phyloP scores from a whole-genome alignment of 108 stramenopile genomes.

The Conticribra guillardii region DNA sequence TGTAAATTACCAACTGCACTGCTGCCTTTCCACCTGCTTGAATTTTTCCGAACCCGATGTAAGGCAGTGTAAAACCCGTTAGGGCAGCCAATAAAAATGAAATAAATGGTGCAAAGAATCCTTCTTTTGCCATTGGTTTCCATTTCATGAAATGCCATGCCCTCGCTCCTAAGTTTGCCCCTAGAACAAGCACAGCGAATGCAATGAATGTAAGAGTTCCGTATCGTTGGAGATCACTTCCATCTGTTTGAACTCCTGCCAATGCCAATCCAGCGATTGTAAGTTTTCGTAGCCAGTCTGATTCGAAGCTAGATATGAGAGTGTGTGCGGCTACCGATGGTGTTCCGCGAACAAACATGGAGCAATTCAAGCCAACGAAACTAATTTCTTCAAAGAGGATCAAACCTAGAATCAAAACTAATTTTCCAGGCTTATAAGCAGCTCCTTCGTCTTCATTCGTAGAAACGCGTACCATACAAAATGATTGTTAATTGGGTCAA shows the following conservation, averaged over 20 bases:
- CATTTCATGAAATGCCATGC: conserved; percentile 64
- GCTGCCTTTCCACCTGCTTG: conserved; percentile 67
- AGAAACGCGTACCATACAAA: neutral
- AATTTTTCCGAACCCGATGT: conserved; percentile 54
- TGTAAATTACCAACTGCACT: conserved; percentile 51
- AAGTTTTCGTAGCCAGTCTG: conserved; percentile 64
- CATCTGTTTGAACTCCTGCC: conserved; percentile 25
- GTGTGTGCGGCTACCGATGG: conserved; percentile 57
- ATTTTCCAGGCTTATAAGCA: conserved; percentile 46
- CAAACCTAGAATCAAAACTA: conserved; percentile 53
- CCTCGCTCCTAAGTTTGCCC: conserved; percentile 65
- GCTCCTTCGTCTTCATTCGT: conserved; percentile 8
- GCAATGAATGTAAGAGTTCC: conserved; percentile 50
- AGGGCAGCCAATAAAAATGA: conserved; percentile 48
- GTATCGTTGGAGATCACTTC: conserved; percentile 30
- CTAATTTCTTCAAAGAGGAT: conserved; percentile 61
- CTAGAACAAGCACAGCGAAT: conserved; percentile 43
- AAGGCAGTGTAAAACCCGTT: conserved; percentile 59
- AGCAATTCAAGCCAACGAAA: conserved; percentile 48
- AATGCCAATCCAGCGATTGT: conserved; percentile 36
- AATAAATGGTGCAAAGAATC: conserved; percentile 37
- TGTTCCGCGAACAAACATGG: conserved; percentile 52
- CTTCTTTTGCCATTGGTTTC: conserved; percentile 45
- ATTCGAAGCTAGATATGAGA: conserved; percentile 24
- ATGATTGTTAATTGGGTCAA: neutral